These are phyloP conservation scores for Leavenworthia alabamica DNA, from an alignment of 345 rosid species.

Conservation along the genomic window DNA sequence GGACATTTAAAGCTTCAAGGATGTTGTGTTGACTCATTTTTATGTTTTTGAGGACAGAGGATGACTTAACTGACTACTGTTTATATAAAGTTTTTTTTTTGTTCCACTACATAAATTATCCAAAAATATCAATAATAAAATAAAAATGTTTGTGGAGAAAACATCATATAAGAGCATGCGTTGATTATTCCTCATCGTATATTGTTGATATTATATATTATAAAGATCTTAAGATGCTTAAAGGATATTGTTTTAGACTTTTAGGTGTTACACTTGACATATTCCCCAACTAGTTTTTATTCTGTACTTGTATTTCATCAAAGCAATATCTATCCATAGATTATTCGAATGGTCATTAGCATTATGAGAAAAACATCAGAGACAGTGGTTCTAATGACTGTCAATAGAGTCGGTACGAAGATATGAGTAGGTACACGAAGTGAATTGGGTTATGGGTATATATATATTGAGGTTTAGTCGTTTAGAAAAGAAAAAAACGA, in stretches of 20 bases:
- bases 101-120: no score
- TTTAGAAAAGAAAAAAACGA: no score
- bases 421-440: no score
- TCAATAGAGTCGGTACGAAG: no score
- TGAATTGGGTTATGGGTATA: no score
- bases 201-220: no score
- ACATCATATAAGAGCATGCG: background rate
- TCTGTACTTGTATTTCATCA: background rate
- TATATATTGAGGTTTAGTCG: no score
- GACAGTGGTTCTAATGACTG: no score
- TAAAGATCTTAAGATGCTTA: constrained; percentile 12
- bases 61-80: constrained; percentile 17
- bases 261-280: constrained; percentile 6
- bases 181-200: constrained; percentile 18
- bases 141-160: no score
- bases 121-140: no score
- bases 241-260: constrained; percentile 10
- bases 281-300: background rate
- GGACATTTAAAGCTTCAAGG: constrained; percentile 66
- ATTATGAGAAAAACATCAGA: no score
- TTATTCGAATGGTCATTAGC: background rate
- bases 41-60: background rate
- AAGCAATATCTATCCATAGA: background rate
- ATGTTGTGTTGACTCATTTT: constrained; percentile 44
- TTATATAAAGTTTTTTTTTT: constrained; percentile 15